These are phyloP conservation scores for Amanita subjunquillea DNA, from an alignment of 768 basidiomycete genomes.

Conservation along the genomic window DNA sequence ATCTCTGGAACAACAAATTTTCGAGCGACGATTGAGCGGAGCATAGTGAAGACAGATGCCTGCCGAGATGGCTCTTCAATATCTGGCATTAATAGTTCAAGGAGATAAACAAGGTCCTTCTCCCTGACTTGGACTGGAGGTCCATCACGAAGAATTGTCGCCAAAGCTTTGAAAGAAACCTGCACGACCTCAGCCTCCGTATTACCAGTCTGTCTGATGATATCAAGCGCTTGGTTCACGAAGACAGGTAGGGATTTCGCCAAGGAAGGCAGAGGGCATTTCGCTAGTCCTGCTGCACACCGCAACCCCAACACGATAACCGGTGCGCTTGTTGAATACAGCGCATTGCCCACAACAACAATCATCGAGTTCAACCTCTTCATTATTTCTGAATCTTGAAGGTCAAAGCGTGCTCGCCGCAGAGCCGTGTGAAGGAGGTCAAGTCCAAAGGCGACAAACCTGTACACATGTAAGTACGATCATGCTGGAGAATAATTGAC, in stretches of 20 bases:
- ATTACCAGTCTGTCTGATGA: conserved; percentile 73
- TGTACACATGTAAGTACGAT: conserved; percentile 15
- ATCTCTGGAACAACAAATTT: conserved; percentile 94
- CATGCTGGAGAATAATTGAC: conserved; percentile 9
- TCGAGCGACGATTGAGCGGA: conserved; percentile 83
- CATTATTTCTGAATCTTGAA: conserved; percentile 62
- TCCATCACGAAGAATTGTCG: conserved; percentile 84
- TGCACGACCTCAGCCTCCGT: conserved; percentile 89
- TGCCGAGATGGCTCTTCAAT: conserved; percentile 86
- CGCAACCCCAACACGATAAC: conserved; percentile 73
- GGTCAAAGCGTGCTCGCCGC: conserved; percentile 78
- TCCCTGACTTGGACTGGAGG: conserved; percentile 76
- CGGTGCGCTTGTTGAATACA: conserved; percentile 73
- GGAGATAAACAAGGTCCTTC: conserved; percentile 76
- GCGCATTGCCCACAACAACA: conserved; percentile 77
- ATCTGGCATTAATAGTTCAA: conserved; percentile 82
- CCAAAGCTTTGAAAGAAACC: conserved; percentile 77
- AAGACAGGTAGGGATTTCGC: conserved; percentile 73
- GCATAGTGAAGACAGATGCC: conserved; percentile 74
- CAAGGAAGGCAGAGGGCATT: conserved; percentile 72
- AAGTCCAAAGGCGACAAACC: conserved; percentile 86
- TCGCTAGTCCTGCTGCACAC: conserved; percentile 69
- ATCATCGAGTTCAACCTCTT: conserved; percentile 85
- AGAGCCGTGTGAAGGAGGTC: conserved; percentile 86
- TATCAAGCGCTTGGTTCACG: conserved; percentile 72